Conservation (phyloP, 768 basidiomycete species). For the Lactarius deliciosus region DNA sequence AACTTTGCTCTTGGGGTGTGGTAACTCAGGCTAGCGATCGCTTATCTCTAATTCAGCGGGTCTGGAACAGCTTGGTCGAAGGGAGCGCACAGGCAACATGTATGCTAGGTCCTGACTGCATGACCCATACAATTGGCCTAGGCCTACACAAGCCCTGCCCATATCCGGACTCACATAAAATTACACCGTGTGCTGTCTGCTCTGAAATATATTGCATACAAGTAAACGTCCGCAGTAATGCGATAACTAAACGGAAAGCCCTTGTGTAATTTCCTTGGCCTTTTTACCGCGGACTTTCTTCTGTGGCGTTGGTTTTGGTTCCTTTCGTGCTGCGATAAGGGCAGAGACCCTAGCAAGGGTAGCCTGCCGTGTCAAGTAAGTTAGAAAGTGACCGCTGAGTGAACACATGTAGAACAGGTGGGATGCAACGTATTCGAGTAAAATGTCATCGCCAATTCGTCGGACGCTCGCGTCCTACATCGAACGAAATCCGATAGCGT, state of each 20-base stretch:
- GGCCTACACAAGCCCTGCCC: background rate
- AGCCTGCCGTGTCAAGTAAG: conserved; percentile 46
- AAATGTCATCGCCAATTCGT: conserved; percentile 71
- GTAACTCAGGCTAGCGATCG: background rate
- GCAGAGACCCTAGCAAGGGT: conserved; percentile 76
- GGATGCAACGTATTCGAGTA: conserved; percentile 18
- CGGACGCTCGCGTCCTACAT: conserved; percentile 56
- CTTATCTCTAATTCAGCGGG: background rate
- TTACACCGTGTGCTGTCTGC: background rate
- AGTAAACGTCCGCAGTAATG: background rate
- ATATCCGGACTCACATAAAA: background rate
- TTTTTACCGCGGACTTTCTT: conserved; percentile 79
- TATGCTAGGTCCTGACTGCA: no score
- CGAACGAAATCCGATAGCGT: conserved; percentile 79
- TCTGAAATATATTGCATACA: conserved; percentile 10
- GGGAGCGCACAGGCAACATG: background rate
- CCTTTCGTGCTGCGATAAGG: conserved; percentile 64
- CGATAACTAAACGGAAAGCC: background rate
- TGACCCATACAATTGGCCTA: background rate
- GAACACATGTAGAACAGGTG: background rate
- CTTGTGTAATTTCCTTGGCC: conserved; percentile 32
- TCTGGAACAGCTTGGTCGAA: background rate
- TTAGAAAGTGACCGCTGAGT: background rate
- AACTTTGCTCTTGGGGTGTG: background rate
- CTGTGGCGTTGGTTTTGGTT: conserved; percentile 62